Evolutionary conservation across 169 alveolate genomes (phyloP), one percentile per base, ranked within the genome.

Genomic region (Plasmodium falciparum): DNA sequence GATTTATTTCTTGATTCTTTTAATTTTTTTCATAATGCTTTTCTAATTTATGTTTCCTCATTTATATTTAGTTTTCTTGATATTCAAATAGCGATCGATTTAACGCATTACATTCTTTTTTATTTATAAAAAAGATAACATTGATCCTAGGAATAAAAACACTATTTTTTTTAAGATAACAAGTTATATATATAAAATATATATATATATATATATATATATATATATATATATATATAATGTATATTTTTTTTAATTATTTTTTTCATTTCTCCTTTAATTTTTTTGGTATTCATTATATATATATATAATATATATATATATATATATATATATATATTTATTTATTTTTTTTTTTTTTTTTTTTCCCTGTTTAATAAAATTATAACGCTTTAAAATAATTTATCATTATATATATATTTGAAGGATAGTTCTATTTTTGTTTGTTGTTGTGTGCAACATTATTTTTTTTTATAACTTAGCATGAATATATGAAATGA

Each of bases 41-140:
- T 76, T 56, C 20, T 76, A 13, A 63, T 43, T 33, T 76, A 76
- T 33, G 22, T 76, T 5, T 65, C 70, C 2, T 26, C 70, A 26
- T 63, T 58, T 20, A 63, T 76, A 54, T 67, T 76, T 12, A 76
- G 76, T 22, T 76, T 76, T 65, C 45, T 76, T 1, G 89, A 76
- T 39, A 52, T 49, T 15, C 75, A 63, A 63, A 76, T 76, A 24
- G 89, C 70, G 12, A 12, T 76, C 15, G 76, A 76, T 56, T 50
- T 76, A 43, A 72, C 62, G 2, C 89, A 76, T 56, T 66, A 65
- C 61, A n/a, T 76, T 7, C 70, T 76, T 8, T 76, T 76, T 52
- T 43, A 65, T 59, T 15, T 45, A 47, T 76, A 75, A 58, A 15
- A 5, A 24, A 9, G 6, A 33, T 2, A 33, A 33, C 5, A 33